These are phyloP conservation scores for Solanum chaucha DNA, from an alignment of 257 asterid genomes.

Conservation along the genomic window DNA sequence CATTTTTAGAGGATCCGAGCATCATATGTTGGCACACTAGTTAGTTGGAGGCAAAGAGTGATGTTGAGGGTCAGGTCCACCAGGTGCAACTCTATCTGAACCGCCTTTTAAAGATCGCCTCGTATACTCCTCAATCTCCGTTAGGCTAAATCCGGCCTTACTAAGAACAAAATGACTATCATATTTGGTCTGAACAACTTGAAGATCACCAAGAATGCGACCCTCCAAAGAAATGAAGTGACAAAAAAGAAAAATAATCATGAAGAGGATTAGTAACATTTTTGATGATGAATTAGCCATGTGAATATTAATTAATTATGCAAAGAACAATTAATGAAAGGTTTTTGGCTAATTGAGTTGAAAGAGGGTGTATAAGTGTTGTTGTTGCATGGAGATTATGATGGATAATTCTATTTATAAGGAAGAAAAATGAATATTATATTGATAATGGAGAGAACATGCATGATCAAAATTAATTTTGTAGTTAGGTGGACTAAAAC, in stretches of 20 bases:
- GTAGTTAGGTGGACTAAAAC: slow-evolving; percentile 18
- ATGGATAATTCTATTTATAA: slow-evolving; percentile 13
- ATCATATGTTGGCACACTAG: neutral
- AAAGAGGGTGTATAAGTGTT: neutral
- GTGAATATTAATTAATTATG: neutral
- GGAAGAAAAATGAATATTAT: slow-evolving; percentile 12
- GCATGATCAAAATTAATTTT: slow-evolving; percentile 14
- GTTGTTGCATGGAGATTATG: slow-evolving; percentile 25
- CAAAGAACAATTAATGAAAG: neutral
- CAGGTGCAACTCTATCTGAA: slow-evolving; percentile 20
- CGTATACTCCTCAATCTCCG: slow-evolving; percentile 10
- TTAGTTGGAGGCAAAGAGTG: slow-evolving; percentile 4
- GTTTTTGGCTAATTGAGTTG: neutral
- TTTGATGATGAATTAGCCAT: slow-evolving; percentile 21
- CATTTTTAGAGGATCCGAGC: neutral
- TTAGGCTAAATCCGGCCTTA: slow-evolving; percentile 16
- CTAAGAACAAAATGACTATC: slow-evolving; percentile 10
- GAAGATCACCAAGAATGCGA: slow-evolving; percentile 6
- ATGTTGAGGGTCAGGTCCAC: slow-evolving; percentile 44
- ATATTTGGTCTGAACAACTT: neutral
- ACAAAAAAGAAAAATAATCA: neutral
- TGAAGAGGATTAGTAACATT: slow-evolving; percentile 2
- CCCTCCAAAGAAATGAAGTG: slow-evolving; percentile 4
- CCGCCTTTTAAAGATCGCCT: slow-evolving; percentile 16
- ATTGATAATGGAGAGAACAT: slow-evolving; percentile 32